A percentile compares a stretch with the other conserved stretches of the same genome.
phyloP scores from a whole-genome alignment of 2,329 filamentous ascomycete species.

The Drechslerella dactyloides region DNA sequence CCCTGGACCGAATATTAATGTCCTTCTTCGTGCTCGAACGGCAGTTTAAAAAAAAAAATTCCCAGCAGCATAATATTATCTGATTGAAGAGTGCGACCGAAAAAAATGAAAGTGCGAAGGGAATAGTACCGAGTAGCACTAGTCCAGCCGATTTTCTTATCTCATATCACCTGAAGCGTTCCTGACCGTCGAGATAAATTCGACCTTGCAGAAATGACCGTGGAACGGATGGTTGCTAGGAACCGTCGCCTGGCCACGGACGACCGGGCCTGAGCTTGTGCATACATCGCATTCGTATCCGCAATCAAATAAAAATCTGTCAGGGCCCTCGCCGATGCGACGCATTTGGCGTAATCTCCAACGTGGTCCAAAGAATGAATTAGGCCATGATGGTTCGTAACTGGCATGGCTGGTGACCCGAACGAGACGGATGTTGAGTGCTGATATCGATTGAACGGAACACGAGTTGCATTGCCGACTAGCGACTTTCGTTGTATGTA shows the following conservation, averaged over 20 bases:
- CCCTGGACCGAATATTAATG: constrained; percentile 4
- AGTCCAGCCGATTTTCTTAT: constrained; percentile 6
- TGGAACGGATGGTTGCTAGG: not conserved
- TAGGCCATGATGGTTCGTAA: too few species aligned
- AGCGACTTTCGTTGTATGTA: not conserved
- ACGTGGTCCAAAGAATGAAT: not conserved
- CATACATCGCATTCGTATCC: constrained; percentile 3
- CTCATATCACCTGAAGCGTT: constrained; percentile 1
- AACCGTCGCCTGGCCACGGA: constrained; percentile 3
- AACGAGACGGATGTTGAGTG: too few species aligned
- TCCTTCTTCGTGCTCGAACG: constrained; percentile 10
- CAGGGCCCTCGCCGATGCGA: not conserved
- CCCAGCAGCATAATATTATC: too few species aligned
- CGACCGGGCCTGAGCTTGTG: not conserved
- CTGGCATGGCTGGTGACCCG: too few species aligned
- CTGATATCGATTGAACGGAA: not conserved
- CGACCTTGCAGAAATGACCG: not conserved
- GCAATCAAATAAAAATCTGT: not conserved
- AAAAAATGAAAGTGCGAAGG: not conserved
- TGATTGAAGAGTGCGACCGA: too few species aligned
- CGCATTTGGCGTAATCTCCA: constrained; percentile 16
- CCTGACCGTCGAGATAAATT: not conserved
- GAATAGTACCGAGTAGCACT: not conserved
- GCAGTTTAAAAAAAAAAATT: not conserved
- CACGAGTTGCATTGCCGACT: too few species aligned